A percentile compares a stretch with the other conserved stretches of the same genome.
These are phyloP conservation scores for Jaenimonas drosophilae DNA, from an alignment of 208 protist species.

Conservation along the genomic window DNA sequence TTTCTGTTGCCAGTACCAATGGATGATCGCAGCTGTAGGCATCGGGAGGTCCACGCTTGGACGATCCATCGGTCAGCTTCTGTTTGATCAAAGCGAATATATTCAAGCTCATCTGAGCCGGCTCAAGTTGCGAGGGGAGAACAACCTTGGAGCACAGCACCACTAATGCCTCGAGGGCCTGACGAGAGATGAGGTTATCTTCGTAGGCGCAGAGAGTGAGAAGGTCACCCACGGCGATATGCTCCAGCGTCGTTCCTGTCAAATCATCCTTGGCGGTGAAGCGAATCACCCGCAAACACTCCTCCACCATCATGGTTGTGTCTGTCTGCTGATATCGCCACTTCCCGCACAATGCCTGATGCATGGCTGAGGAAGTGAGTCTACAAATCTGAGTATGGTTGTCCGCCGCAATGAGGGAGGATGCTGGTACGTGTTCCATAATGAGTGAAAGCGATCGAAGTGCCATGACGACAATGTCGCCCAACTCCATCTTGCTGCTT, in stretches of 20 bases:
- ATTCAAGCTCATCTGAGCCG: too few relatives aligned
- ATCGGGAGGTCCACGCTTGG: background rate
- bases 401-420: constrained; percentile 30
- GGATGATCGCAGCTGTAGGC: constrained; percentile 23
- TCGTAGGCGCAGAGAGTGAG: constrained; percentile 51
- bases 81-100: too few relatives aligned
- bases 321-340: constrained; percentile 42
- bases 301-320: constrained; percentile 51
- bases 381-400: constrained; percentile 44
- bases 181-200: constrained; percentile 42
- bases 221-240: constrained; percentile 52
- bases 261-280: constrained; percentile 71
- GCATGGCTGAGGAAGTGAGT: constrained; percentile 30
- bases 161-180: constrained; percentile 64
- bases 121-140: constrained; percentile 54
- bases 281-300: constrained; percentile 66
- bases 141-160: constrained; percentile 65
- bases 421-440: constrained; percentile 72
- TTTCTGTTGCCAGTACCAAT: constrained; percentile 53
- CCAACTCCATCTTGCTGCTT: constrained; percentile 6
- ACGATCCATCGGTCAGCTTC: too few relatives aligned
- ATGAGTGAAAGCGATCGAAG: constrained; percentile 72
- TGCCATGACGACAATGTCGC: constrained; percentile 52
- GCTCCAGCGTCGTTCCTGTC: constrained; percentile 40
- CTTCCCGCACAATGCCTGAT: constrained; percentile 35